Base-by-base conservation (phyloP, 1,284 basidiomycete species). In the Fistulina hepatica region DNA sequence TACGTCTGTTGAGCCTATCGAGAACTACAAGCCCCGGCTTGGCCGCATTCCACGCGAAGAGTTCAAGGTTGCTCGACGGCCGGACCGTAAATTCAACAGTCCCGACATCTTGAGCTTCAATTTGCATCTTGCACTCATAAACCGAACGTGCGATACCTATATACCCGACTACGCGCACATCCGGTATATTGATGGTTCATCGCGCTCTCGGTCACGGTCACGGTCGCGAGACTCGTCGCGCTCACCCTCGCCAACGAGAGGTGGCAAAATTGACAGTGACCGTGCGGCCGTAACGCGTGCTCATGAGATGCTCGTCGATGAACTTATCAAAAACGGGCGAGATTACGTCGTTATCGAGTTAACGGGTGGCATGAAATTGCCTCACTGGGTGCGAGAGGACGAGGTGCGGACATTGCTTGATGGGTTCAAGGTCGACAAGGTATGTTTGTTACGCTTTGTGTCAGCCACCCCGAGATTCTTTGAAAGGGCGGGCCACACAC, bases 371-470 rank as follows among this genome's bases (percentile, higher is more conserved):
- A 59, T 59, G 2, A 64, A 65, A 26, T 49, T 73, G 26, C 59
- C 67, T 26, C 63, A 62, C 33, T 63, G 65, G n/a, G 69, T 78
- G 27, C 58, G 62, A 40, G 78, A 82, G 50, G 73, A 74, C 23
- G 77, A 81, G 37, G 71, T 86, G 15, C 50, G 57, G 43, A 54
- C 51, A 31, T 77, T 77, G 46, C 76, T 83, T 51, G 61, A 64
- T 16, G 72, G 65, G 28, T 81, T 83, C 54, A 63, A 71, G 42
- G 65, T 80, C 24, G 76, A 83, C 41, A 68, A 71, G 65, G 80
- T 81, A 55, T 48, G 74, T 54, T 22, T 36, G 32, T 23, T 16
- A 36, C 38, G 41, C 28, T 39, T 31, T 20, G 11, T 42, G 36
- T 22, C 36, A 22, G 37, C 26, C 27, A 35, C 27, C 41, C 19